Base-by-base conservation (phyloP, 2,329 filamentous ascomycete species). In the Phoma sp. region DNA sequence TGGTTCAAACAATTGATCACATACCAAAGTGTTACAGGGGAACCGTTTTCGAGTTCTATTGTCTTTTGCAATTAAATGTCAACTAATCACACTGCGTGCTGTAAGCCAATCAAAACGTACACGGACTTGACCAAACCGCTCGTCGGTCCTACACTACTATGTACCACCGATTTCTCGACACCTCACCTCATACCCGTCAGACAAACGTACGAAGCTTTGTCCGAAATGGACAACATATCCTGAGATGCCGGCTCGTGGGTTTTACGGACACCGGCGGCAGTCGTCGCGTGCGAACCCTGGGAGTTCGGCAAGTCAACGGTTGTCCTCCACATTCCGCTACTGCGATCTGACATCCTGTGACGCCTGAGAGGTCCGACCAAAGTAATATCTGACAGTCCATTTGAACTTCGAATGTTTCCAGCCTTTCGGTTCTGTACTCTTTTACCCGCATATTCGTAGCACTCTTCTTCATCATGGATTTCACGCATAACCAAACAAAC, bases 401-500 rank as follows among this genome's bases (percentile, higher is more conserved):
- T 33, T 39, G 44, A 31, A 19, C 9, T 32, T 2, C 4, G 1
- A 1, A 2, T 13, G 3, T 25, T 35, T 17, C 32, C 6, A 15
- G 22, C 21, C 24, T 25, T 29, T 13, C 12, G 4, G 21, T 21
- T 21, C 22, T 19, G 1, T 31, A 4, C 17, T 27, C 27, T 19
- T 4, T 33, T 15, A 19, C 29, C 35, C 22, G 22, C 39, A 22
- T 17, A 13, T 17, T 19, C 5, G 19, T 19, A 10, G 19, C 13
- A 31, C 38, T 17, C 38, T 13, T 13, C 39, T 38, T 19, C 38
- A 17, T 17, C 45, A 68, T 65, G 65, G 60, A 61, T 43, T 65
- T 61, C 13, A 62, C 60, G 43, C 53, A 44, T 13, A 39, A 35
- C 31, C 40, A 51, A n/a, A 19, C 46, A 22, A 61, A 57, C 41